These are phyloP conservation scores for Solanum bulbocastanum DNA, from an alignment of 257 asterid genomes.

Conservation along the genomic window DNA sequence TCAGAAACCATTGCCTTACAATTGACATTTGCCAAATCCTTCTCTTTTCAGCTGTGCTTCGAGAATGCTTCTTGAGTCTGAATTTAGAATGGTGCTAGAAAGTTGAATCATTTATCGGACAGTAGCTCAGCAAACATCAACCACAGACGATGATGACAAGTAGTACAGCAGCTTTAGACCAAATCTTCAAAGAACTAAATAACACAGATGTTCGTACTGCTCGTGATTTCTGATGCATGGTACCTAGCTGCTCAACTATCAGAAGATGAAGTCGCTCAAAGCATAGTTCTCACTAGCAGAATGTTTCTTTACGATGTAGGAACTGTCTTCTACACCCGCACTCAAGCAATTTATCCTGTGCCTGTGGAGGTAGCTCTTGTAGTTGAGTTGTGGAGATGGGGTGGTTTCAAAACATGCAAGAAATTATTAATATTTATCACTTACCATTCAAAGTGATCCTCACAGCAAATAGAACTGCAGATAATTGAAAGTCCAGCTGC, in stretches of 20 bases:
- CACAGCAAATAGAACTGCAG: constrained; percentile 76
- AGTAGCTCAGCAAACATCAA: neutral
- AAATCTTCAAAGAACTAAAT: neutral
- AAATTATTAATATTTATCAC: neutral
- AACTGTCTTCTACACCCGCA: constrained; percentile 58
- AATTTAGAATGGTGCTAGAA: neutral
- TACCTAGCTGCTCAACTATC: constrained; percentile 1
- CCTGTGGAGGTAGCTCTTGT: constrained; percentile 31
- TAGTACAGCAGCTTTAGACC: neutral
- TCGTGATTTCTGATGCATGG: neutral
- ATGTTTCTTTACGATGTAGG: constrained; percentile 35
- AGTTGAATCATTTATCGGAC: neutral
- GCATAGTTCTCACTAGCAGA: constrained; percentile 8
- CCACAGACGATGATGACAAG: neutral
- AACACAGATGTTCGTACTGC: neutral
- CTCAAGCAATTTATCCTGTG: constrained; percentile 68
- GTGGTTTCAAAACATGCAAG: neutral
- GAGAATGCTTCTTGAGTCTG: neutral
- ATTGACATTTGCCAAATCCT: neutral
- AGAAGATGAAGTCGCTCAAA: constrained; percentile 65
- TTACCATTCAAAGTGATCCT: constrained; percentile 88
- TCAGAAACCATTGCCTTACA: neutral
- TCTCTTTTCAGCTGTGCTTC: neutral
- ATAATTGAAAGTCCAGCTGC: constrained; percentile 66
- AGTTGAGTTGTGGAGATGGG: neutral